phyloP scores from a whole-genome alignment of 148 eudicot genomes.

The Camellia japonica region DNA sequence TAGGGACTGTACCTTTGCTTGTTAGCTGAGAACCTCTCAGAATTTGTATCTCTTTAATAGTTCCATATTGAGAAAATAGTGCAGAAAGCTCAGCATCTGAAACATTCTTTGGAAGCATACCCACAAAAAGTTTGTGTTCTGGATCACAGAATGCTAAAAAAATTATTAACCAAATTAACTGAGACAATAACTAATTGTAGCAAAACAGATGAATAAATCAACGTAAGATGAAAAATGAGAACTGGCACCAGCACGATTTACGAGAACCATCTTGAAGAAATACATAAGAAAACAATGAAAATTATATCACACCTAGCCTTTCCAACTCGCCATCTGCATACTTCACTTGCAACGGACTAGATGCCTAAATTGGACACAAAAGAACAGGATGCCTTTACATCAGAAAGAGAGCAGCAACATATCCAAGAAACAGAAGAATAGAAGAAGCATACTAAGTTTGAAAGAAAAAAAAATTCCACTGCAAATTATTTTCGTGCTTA shows the following conservation, averaged over 20 bases:
- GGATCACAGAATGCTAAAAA: conserved; percentile 21
- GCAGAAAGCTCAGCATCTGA: conserved; percentile 83
- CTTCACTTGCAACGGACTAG: conserved; percentile 99
- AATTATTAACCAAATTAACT: conserved; percentile 7
- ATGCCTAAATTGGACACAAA: conserved; percentile 62
- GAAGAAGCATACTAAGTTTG: not conserved
- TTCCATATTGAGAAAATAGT: conserved; percentile 87
- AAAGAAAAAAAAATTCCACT: not conserved
- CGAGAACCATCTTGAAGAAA: conserved; percentile 7
- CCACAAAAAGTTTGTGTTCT: conserved; percentile 97
- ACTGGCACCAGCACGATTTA: conserved; percentile 9
- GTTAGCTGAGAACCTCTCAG: conserved; percentile 94
- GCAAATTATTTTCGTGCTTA: not conserved
- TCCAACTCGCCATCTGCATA: conserved; percentile 99
- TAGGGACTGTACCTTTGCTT: conserved; percentile 68
- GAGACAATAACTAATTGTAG: not conserved
- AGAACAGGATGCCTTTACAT: conserved; percentile 21
- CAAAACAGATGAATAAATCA: not conserved
- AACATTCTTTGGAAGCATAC: conserved; percentile 98
- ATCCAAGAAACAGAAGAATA: conserved; percentile 12
- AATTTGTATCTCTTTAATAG: conserved; percentile 82
- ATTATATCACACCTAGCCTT: conserved; percentile 69
- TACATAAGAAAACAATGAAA: conserved; percentile 10
- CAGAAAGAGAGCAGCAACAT: conserved; percentile 19
- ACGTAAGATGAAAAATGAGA: conserved; percentile 6